Evolutionary conservation across 1,284 basidiomycete genomes (phyloP), one percentile per base, ranked within the genome.

Genomic region (Hortiboletus rubellus): DNA sequence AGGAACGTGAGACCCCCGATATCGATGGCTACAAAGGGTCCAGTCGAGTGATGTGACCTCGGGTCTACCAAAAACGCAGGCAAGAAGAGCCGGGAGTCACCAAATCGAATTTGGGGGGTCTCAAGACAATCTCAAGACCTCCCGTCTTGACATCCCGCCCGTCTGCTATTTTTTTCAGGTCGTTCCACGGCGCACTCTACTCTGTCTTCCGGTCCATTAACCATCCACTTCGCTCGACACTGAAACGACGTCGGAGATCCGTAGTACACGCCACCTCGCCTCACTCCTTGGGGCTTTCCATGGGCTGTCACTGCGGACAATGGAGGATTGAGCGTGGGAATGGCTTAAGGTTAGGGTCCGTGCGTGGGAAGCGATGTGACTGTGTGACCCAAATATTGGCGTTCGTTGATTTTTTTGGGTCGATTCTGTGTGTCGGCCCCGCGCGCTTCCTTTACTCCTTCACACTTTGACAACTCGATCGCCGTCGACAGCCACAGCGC

Each of bases 401-500:
- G 72, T 70, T 72, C 69, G 71, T 72, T 73, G 66, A 67, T 54
- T 73, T 74, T 74, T 74, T 72, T 62, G 55, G 71, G 67, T 70
- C 66, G 69, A 73, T 73, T 73, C 72, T 75, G 67, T 75, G 67
- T 55, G 70, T 76, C 74, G 76, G 76, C 73, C 75, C 74, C 76
- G 76, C 73, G 75, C 74, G 76, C 76, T 74, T 73, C 72, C 73
- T 74, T 71, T 74, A 61, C 69, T 74, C 74, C 68, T 75, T 74
- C 72, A 74, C 73, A 74, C 74, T 65, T 73, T 74, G 73, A 75
- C 71, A 73, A 72, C 64, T 70, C 58, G 69, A 72, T 70, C 72
- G 69, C 72, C 70, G 66, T 65, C 64, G 73, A 73, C 72, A 62
- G 48, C 59, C 61, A 59, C 69, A 72, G 63, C 63, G 73, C 64